Evolutionary conservation across 257 asterid genomes (phyloP), one percentile per base, ranked within the genome.

Genomic region (Catharanthus roseus): DNA sequence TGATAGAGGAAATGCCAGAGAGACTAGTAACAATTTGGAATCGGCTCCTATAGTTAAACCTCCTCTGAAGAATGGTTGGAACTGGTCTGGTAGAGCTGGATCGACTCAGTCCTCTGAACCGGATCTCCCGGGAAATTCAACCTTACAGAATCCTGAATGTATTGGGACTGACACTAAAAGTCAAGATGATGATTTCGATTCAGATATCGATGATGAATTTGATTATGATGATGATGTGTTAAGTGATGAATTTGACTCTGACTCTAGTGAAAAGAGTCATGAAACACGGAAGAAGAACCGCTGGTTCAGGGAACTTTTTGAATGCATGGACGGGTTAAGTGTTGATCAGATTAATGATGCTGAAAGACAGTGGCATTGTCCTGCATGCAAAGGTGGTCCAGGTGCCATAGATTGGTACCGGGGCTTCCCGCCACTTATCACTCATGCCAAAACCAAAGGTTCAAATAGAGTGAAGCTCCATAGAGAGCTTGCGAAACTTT

Each of bases 21-120:
- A 42, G 47, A 42, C 47, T 12, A 1, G 76, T 71, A 54, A 55
- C 49, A 61, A 72, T 72, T 80, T 31, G 50, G 74, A 66, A 11
- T 50, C 84, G 36, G 24, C 76, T 67, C 50, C 83, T 53, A 84
- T 47, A 24, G 73, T 80, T 72, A 77, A 84, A 67, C 88, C 95
- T 75, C 93, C 91, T 71, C 71, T 72, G 10, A 78, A 79, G 72
- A 74, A 80, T 70, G 92, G 85, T 7, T 79, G 88, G 89, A 71
- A 79, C 63, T 84, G 90, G 95, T 45, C 85, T 10, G 54, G 69
- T 29, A 82, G 83, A 78, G 76, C 67, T 6, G 77, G 79, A 64
- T 42, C 84, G n/a, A 39, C 51, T 54, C 86, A 69, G 39, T 36
- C 79, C 69, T n/a, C 76, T 0, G 77, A 73, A 42, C 77, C 74